These are phyloP conservation scores for Populus nigra DNA, from an alignment of 345 rosid genomes.

Conservation along the genomic window DNA sequence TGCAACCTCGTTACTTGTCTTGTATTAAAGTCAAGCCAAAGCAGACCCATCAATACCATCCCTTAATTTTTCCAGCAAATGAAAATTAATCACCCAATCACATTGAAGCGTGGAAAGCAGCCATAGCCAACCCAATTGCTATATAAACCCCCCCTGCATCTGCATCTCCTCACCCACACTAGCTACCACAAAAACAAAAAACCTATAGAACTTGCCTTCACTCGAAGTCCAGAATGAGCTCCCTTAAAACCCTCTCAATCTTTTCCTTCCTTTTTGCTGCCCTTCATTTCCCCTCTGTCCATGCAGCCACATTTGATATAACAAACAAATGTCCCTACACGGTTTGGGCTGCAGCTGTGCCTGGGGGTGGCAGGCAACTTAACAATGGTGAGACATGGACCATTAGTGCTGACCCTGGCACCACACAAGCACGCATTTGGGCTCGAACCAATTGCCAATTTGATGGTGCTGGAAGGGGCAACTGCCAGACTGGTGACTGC, in stretches of 20 bases:
- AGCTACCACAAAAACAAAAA: neutral
- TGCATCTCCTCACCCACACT: neutral
- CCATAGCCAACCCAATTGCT: neutral
- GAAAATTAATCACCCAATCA: neutral
- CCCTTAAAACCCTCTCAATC: neutral
- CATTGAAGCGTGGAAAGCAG: neutral
- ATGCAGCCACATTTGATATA: conserved; percentile 34
- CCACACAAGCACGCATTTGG: conserved; percentile 27
- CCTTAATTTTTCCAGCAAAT: neutral
- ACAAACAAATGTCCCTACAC: conserved; percentile 17
- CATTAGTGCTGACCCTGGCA: conserved; percentile 13
- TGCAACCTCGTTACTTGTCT: neutral
- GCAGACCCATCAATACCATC: neutral
- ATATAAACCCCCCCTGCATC: neutral
- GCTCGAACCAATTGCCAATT: conserved; percentile 29
- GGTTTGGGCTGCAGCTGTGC: conserved; percentile 22
- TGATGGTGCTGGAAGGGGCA: conserved; percentile 17
- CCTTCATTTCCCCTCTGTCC: conserved; percentile 10
- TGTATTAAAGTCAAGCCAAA: neutral
- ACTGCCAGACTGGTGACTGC: conserved; percentile 25
- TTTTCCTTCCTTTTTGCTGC: conserved; percentile 10
- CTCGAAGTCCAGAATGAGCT: neutral
- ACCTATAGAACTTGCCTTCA: neutral
- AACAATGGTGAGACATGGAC: conserved; percentile 21
- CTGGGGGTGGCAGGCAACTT: conserved; percentile 27